Base-by-base conservation (phyloP, 148 eudicot species). In the Persicaria maculosa region DNA sequence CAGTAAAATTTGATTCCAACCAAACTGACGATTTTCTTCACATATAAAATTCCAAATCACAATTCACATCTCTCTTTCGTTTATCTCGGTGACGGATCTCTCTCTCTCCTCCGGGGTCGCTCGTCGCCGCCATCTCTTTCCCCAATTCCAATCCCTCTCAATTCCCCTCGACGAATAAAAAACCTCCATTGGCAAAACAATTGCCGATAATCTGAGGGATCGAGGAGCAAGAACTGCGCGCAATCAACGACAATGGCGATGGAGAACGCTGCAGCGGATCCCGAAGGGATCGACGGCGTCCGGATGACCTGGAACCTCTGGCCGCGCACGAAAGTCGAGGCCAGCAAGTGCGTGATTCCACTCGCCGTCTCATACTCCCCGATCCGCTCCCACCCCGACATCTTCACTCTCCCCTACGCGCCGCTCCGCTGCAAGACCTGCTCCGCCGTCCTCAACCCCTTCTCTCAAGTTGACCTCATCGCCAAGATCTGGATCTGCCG, bases 401-500 rank as follows among this genome's bases (percentile, higher is more conserved):
- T 94, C 43, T 81, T 77, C 15, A 83, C 87, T 4, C 83, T 91
- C 55, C 95, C 91, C 0, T 94, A 94, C 84, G 78, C 91, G 0
- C 93, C 98, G 0, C 93, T 94, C 3, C 85, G 96, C 0, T 94
- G 98, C 82, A 94, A 88, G 74, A 87, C 91, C 19, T 94, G 97
- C 72, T 36, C 81, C 47, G 71, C 88, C 16, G 81, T 82, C 12
- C 77, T 94, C 44, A 94, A 88, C 81, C 93, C 96, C 22, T 91
- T 68, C 53, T 80, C 84, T 52, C 85, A 86, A 2, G 96, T 90
- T 16, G 97, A 94, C 73, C 91, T 83, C 80, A 44, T 81, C 2
- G 91, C 91, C 50, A 88, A 81, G 50, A 85, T 91, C 77, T 94
- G 97, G 98, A 91, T 91, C 90, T 94, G 96, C 79, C 90, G 93